Percentiles rank a stretch among this genome's conserved stretches.
Conservation (phyloP, 176 grass and related monocot genomes). For the Oryza longistaminata region DNA sequence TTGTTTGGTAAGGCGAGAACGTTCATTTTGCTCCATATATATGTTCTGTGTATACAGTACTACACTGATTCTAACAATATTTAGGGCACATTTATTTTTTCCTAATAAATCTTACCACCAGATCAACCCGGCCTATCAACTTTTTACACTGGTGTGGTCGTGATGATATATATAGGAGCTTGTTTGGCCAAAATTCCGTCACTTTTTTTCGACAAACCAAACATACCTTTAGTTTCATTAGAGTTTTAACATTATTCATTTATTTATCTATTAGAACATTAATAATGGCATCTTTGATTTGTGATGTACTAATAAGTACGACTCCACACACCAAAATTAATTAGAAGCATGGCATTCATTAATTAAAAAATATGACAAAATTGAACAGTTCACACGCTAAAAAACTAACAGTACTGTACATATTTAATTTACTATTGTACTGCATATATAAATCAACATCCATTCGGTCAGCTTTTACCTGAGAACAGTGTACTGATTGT, state of each 20-base stretch:
- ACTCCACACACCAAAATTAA: neutral
- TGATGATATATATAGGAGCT: neutral
- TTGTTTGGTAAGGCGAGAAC: neutral
- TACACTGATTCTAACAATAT: neutral
- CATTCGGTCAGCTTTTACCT: neutral
- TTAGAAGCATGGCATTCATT: neutral
- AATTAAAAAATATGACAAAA: neutral
- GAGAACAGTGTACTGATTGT: constrained; percentile 15
- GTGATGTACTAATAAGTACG: neutral
- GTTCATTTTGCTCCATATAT: neutral
- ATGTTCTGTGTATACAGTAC: neutral
- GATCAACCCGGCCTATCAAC: no score
- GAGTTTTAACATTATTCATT: neutral
- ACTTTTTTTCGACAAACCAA: neutral
- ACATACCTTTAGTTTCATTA: neutral
- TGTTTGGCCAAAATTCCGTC: neutral
- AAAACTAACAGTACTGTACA: neutral
- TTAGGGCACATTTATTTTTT: no score
- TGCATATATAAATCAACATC: neutral
- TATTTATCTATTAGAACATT: no score
- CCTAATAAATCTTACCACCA: no score
- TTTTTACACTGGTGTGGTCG: no score
- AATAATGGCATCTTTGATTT: neutral
- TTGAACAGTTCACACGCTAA: neutral
- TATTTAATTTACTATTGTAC: neutral